Base-by-base conservation (phyloP, 2,329 filamentous ascomycete genomes). In the Fusarium humuli region DNA sequence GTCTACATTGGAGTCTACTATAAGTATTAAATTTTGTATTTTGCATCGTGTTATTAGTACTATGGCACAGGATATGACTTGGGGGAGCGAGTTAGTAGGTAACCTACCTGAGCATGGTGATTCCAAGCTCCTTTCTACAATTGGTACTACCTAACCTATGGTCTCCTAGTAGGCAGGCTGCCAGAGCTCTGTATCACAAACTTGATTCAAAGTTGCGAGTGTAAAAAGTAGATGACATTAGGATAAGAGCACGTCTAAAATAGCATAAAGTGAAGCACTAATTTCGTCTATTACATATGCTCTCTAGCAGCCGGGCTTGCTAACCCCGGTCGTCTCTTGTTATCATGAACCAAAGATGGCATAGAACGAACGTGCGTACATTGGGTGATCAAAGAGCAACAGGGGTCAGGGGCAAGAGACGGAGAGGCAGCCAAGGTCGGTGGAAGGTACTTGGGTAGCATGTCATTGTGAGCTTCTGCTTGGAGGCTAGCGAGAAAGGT, bases 381-480 rank as follows among this genome's bases (percentile, higher is more conserved):
- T 37, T 18, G 42, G 27, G 47, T 16, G 27, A 16, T 53, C 23
- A 42, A 30, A 53, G n/a, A 20, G 22, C 14, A 18, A 32, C 45
- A 65, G 45, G 60, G 44, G 40, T 44, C 44, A 22, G 16, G 23
- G 34, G 23, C 14, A 27, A 14, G 13, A 20, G 23, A 27, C 12
- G 16, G n/a, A 25, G 32, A 53, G 49, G 49, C 49, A 53, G 34
- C 34, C 49, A 42, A 20, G 49, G 34, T 37, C 18, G 18, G 18
- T 18, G 18, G 34, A n/a, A 37, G 34, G 34, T 37, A 37, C 48
- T 50, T 27, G 13, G 23, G 30, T 40, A 49, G 48, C 34, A 67
- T 67, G 63, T 67, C 63, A 67, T 57, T 22, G 34, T 25, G 30
- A 30, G 65, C 52, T 63, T 67, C 20, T 61, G 29, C 32, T 67